Evolutionary conservation across 257 asterid species (phyloP), one percentile per base, ranked within the genome.

Genomic region (Plantago elongata): DNA sequence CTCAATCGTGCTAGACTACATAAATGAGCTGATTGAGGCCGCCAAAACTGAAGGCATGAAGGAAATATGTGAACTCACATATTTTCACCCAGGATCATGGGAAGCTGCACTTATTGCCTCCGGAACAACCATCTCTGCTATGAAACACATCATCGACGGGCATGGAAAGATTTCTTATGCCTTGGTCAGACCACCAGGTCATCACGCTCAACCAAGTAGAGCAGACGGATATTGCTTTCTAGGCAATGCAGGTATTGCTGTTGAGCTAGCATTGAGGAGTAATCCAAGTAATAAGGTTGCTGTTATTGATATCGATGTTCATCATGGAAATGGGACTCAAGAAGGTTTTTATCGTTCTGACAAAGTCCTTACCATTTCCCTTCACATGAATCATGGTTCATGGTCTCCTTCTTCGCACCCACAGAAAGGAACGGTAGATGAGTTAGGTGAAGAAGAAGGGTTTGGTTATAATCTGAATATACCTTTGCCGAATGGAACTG

Each of bases 201-300:
- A 92, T 77, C 99, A 89, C 54, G 97, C 99, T 45, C 99, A 89
- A 69, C 99, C 99, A 38, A 57, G 73, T 50, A 95, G 51, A 47
- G 99, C 91, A 6, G 96, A 92, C 63, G 99, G 99, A 11, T 89
- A 89, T 59, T 92, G 99, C 72, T 89, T 92, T 68, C 84, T 92
- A 7, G 89, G 89, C 66, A 92, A 92, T 67, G 96, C 95, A 0
- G 91, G 94, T 44, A 84, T 86, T 55, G 94, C 99, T 14, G 81
- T 81, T 11, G 78, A 79, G 29, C 58, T 71, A 63, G 96, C 97
- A 56, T 79, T 92, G n/a, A 34, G 38, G 40, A 34, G 40, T 34
- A 80, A 83, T 18, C 86, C 88, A 42, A 57, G 73, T 54, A 60
- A 46, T 34, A 86, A 72, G 66, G 91, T 84, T 58, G 89, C 61